Conservation (phyloP, 306 rosid genomes). For the Cyamopsis tetragonoloba region DNA sequence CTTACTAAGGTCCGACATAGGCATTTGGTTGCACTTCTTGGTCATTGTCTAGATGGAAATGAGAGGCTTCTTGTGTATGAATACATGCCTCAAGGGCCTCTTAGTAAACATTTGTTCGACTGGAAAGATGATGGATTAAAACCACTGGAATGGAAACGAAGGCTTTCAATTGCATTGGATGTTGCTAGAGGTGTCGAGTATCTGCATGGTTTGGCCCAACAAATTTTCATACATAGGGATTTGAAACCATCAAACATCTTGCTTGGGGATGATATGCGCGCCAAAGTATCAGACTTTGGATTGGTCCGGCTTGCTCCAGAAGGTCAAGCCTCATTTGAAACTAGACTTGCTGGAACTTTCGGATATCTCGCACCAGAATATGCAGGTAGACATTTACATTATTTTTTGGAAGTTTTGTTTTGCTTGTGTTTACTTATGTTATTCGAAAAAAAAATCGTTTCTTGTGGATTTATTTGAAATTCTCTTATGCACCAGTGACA, state of each 20-base stretch:
- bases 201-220: slow-evolving; percentile 81
- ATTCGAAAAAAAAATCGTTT: not conserved
- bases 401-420: not conserved
- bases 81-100: slow-evolving; percentile 95
- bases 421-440: not conserved
- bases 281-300: slow-evolving; percentile 93
- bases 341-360: slow-evolving; percentile 90
- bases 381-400: slow-evolving; percentile 53
- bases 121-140: slow-evolving; percentile 50
- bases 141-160: slow-evolving; percentile 82
- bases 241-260: slow-evolving; percentile 90
- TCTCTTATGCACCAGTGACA: not conserved
- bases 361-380: slow-evolving; percentile 96
- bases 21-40: slow-evolving; percentile 77
- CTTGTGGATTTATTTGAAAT: not conserved
- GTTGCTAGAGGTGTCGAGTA: slow-evolving; percentile 95
- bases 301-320: slow-evolving; percentile 93
- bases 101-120: slow-evolving; percentile 62
- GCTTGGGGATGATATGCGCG: slow-evolving; percentile 88
- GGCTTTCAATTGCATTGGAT: slow-evolving; percentile 82
- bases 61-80: slow-evolving; percentile 95
- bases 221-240: slow-evolving; percentile 87
- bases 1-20: slow-evolving; percentile 87
- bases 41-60: slow-evolving; percentile 83
- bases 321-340: slow-evolving; percentile 73